Percentiles rank a stretch among this genome's conserved stretches.
Evolutionary conservation across 495 filamentous ascomycete genomes (phyloP).

Genomic region (Annulohypoxylon moriforme): DNA sequence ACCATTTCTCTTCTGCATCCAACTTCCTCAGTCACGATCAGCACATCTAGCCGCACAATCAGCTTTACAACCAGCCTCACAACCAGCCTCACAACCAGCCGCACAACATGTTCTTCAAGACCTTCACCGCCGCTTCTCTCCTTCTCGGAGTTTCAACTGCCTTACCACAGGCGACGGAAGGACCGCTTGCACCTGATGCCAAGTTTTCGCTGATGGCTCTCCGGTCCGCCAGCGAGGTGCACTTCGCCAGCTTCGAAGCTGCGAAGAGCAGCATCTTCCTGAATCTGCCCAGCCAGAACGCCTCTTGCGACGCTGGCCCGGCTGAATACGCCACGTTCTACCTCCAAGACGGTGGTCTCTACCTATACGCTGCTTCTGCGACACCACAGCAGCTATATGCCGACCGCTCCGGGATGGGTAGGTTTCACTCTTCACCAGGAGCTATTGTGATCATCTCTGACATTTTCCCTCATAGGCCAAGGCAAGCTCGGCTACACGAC

Average conservation of each 20-base stretch:
- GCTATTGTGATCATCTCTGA: background rate
- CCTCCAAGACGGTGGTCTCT: slow-evolving; percentile 58
- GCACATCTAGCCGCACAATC: too few relatives aligned
- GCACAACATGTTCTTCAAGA: slow-evolving; percentile 28
- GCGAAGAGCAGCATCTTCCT: slow-evolving; percentile 58
- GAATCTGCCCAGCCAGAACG: slow-evolving; percentile 55
- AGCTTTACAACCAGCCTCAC: background rate
- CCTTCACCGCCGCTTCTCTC: slow-evolving; percentile 3
- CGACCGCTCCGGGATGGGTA: slow-evolving; percentile 65
- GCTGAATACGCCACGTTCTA: slow-evolving; percentile 60
- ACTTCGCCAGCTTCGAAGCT: slow-evolving; percentile 57
- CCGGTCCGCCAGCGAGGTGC: slow-evolving; percentile 59
- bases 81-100: background rate
- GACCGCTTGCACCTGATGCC: slow-evolving; percentile 10
- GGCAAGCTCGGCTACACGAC: slow-evolving; percentile 64
- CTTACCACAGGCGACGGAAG: slow-evolving; percentile 5
- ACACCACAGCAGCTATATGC: slow-evolving; percentile 61
- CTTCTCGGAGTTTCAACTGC: slow-evolving; percentile 23
- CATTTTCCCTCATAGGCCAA: slow-evolving; percentile 49
- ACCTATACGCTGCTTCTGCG: slow-evolving; percentile 55
- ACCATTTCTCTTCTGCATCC: background rate
- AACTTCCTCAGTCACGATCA: background rate
- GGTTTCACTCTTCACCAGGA: background rate
- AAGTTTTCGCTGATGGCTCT: slow-evolving; percentile 61
- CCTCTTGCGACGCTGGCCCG: slow-evolving; percentile 57